Percentiles rank a stretch among this genome's conserved stretches.
These are phyloP conservation scores for Ustilago loliicola DNA, from an alignment of 1,284 basidiomycete genomes.

Conservation along the genomic window DNA sequence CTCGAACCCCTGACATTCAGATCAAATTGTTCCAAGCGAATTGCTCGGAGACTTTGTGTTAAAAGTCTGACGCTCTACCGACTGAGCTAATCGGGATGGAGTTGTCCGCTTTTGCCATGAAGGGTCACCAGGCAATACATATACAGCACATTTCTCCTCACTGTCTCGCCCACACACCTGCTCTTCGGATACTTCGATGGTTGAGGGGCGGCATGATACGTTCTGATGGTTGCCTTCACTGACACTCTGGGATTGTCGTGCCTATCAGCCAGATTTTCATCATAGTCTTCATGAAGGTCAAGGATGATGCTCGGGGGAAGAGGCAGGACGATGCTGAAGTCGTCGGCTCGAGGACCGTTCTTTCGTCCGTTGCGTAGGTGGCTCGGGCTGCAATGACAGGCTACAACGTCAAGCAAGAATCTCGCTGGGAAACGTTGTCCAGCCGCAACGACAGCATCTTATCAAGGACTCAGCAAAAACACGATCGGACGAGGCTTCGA, in stretches of 20 bases:
- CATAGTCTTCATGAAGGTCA: too few species aligned
- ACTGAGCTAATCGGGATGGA: conserved; percentile 71
- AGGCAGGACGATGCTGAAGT: too few species aligned
- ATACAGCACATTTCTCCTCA: conserved; percentile 13
- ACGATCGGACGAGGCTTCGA: neutral
- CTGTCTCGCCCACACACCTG: too few species aligned
- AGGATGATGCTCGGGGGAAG: too few species aligned
- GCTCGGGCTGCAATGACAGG: too few species aligned
- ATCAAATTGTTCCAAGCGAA: conserved; percentile 35
- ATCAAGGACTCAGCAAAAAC: neutral
- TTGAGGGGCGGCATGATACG: too few species aligned
- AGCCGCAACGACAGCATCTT: neutral
- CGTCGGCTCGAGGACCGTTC: neutral
- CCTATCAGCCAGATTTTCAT: too few species aligned
- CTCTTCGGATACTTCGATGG: too few species aligned
- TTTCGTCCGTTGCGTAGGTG: neutral
- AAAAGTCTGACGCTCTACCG: conserved; percentile 71
- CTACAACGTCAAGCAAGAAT: neutral
- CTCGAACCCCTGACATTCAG: conserved; percentile 70
- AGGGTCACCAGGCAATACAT: neutral
- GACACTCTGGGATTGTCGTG: too few species aligned
- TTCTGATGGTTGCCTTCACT: too few species aligned
- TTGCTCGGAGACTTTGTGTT: conserved; percentile 46
- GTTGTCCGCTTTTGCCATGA: conserved; percentile 15
- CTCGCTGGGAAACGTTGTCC: neutral